phyloP scores from a whole-genome alignment of 2,329 filamentous ascomycete genomes.

The Penicillium sp. region DNA sequence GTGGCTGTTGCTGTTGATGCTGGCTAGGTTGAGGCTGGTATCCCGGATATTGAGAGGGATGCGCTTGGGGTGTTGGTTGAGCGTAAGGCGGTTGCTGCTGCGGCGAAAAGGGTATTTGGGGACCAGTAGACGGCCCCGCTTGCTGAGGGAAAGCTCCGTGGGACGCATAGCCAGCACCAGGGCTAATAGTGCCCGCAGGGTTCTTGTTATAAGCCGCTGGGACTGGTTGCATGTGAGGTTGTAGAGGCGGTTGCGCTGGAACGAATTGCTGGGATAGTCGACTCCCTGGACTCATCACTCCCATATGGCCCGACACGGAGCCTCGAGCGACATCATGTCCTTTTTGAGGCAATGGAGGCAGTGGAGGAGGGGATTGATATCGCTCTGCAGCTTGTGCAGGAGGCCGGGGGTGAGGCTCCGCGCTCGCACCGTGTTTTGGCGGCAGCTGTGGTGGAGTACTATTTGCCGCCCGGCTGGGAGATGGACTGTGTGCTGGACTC shows the following conservation, averaged over 20 bases:
- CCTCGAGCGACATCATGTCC: conserved; percentile 28
- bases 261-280: conserved; percentile 30
- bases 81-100: conserved; percentile 30
- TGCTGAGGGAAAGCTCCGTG: conserved; percentile 2
- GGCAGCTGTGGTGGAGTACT: conserved; percentile 41
- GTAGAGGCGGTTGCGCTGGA: conserved; percentile 12
- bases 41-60: conserved; percentile 26
- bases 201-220: conserved; percentile 10
- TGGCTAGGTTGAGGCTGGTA: conserved; percentile 29
- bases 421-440: conserved; percentile 39
- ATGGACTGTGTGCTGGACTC: conserved; percentile 36
- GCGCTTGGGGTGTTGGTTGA: conserved; percentile 10
- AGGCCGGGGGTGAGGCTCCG: conserved; percentile 20
- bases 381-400: conserved; percentile 29
- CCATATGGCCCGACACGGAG: conserved; percentile 18
- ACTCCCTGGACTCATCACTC: conserved; percentile 11
- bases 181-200: neutral
- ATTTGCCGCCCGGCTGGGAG: conserved; percentile 23
- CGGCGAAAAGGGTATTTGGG: conserved; percentile 12
- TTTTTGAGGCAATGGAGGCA: conserved; percentile 47
- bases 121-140: conserved; percentile 4
- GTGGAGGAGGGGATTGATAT: conserved; percentile 37
- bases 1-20: conserved; percentile 27
- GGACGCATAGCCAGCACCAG: neutral
- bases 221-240: conserved; percentile 7